phyloP scores from a whole-genome alignment of 179 eudicot species.

The Beta corolliflora region DNA sequence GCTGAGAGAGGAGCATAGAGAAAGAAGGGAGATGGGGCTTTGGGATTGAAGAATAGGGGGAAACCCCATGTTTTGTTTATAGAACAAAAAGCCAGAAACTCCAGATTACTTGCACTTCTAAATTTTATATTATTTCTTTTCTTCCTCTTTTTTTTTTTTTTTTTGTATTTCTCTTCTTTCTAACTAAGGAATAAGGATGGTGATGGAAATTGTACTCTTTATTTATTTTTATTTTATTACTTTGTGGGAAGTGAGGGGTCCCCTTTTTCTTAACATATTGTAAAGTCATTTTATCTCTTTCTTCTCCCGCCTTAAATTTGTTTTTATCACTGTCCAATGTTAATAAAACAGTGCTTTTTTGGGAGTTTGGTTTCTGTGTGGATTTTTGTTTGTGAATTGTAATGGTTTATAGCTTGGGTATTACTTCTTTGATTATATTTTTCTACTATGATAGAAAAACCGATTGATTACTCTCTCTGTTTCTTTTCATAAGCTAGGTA shows the following conservation, averaged over 20 bases:
- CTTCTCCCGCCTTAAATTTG: slow-evolving; percentile 6
- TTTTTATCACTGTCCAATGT: background rate
- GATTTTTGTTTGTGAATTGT: slow-evolving; percentile 11
- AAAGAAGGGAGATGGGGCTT: slow-evolving; percentile 32
- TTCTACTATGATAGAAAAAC: no score
- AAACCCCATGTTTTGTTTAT: slow-evolving; percentile 95
- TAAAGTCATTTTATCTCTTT: background rate
- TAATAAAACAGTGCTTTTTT: background rate
- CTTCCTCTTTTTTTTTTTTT: background rate
- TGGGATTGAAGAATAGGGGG: slow-evolving; percentile 71
- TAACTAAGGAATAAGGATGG: slow-evolving; percentile 1
- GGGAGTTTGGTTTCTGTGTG: slow-evolving; percentile 12
- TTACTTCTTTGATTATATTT: no score
- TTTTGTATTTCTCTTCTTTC: slow-evolving; percentile 6
- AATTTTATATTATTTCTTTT: slow-evolving; percentile 20
- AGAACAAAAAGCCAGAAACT: slow-evolving; percentile 44
- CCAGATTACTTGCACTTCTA: slow-evolving; percentile 44
- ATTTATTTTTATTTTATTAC: background rate
- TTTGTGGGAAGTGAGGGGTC: background rate
- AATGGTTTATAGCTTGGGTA: no score
- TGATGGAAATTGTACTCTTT: slow-evolving; percentile 14
- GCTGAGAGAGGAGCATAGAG: slow-evolving; percentile 36
- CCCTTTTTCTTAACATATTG: background rate
- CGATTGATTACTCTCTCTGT: no score
- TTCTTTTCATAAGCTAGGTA: no score